Base-by-base conservation (phyloP, 192 early-diverging fungal species). In the Chytriomyces sp. region DNA sequence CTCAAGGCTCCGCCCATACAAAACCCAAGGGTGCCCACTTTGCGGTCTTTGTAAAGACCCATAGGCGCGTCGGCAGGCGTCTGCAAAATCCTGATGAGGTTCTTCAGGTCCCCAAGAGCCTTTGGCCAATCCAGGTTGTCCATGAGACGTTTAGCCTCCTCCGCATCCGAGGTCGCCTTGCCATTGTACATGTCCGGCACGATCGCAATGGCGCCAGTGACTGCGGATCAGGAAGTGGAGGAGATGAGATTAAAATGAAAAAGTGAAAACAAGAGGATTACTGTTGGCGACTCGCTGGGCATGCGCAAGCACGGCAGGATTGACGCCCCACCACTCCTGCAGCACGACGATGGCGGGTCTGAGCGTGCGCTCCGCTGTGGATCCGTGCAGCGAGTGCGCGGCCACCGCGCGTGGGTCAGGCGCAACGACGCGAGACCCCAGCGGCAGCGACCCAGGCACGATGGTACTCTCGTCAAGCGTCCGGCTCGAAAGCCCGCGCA, bases 131-230 rank as follows among this genome's bases (percentile, higher is more conserved):
- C 83, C 59, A 82, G 70, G 39, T 77, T 77, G 34, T 62, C 73
- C 83, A 85, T 85, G 39, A 85, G 64, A 53, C 82, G 83, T 37
- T 65, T 70, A 7, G 83, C 83, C 70, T 85, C 83, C 73, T 84
- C 83, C 10, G 64, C 65, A 44, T 77, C 77, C n/a, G 80, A 64
- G 2, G 80, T 79, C 41, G 77, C 36, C 55, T 81, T 85, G 38
- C 83, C 83, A 38, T 83, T 85, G 54, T 85, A 85, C 14, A 85
- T 33, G 62, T 85, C 83, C 10, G 83, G 83, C 39, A 81, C 67
- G 17, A 82, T 57, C 1, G 81, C 73, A 28, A 68, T 36, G 41
- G 77, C 78, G 25, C 76, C 79, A 10, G 79, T 81, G 34, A 68
- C 64, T 67, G 12, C 19, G 8, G 7, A 4, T 7, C 14, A 41